These are phyloP conservation scores for Nakazawaea holstii DNA, from an alignment of 805 yeast species.

Conservation along the genomic window DNA sequence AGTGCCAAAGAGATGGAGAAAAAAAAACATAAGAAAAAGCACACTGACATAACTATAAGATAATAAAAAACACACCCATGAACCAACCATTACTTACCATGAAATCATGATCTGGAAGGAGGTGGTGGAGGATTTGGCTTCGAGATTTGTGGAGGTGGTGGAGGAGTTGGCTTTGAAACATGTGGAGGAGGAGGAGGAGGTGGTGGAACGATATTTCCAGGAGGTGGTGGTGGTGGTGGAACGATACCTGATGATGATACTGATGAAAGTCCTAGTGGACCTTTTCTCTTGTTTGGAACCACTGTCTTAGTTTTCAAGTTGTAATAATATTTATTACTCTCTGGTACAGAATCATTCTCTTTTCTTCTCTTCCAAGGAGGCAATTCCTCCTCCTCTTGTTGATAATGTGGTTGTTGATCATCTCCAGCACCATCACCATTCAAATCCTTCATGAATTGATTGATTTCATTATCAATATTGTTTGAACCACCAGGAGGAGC, in stretches of 20 bases:
- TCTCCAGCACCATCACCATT: slow-evolving; percentile 22
- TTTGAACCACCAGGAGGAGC: slow-evolving; percentile 8
- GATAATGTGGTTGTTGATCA: slow-evolving; percentile 1
- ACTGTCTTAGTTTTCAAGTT: background rate
- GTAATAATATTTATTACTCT: background rate
- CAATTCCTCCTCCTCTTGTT: slow-evolving; percentile 5
- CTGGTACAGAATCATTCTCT: slow-evolving; percentile 1
- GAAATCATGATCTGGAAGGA: slow-evolving; percentile 15
- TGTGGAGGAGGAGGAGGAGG: slow-evolving; percentile 20
- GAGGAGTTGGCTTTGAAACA: slow-evolving; percentile 5
- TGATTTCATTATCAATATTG: slow-evolving; percentile 38
- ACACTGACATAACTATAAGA: background rate
- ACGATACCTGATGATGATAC: slow-evolving; percentile 12
- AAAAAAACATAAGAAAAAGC: background rate
- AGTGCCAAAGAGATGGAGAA: background rate
- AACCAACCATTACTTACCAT: background rate
- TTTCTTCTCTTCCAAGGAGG: slow-evolving; percentile 15
- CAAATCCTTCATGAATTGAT: slow-evolving; percentile 45
- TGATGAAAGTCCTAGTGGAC: slow-evolving; percentile 18
- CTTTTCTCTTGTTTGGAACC: slow-evolving; percentile 7
- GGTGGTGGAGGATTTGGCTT: slow-evolving; percentile 22
- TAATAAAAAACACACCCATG: background rate
- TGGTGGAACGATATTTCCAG: slow-evolving; percentile 9
- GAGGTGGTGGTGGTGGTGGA: slow-evolving; percentile 20
- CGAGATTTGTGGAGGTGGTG: slow-evolving; percentile 18